Percentiles rank a stretch among this genome's conserved stretches.
Conservation (phyloP, 768 basidiomycete genomes). For the Boletus sensibilis region DNA sequence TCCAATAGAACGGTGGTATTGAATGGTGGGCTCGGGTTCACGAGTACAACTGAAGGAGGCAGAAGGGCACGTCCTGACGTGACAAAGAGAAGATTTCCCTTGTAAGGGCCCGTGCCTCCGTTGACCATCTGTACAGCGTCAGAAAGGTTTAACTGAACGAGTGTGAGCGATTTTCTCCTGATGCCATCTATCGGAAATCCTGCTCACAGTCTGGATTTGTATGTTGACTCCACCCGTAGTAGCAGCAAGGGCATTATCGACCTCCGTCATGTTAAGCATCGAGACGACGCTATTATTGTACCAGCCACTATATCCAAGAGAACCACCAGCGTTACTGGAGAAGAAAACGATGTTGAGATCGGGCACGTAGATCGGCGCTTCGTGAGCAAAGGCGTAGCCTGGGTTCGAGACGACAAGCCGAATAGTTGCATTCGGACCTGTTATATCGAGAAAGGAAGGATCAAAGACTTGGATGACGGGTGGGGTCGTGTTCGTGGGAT, state of each 20-base stretch:
- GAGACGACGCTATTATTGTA: constrained; percentile 62
- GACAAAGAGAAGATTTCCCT: constrained; percentile 49
- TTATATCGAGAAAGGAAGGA: constrained; percentile 44
- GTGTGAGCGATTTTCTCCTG: not conserved
- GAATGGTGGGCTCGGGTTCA: constrained; percentile 62
- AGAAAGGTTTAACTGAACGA: constrained; percentile 52
- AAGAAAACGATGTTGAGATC: constrained; percentile 71
- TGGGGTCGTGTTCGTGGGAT: constrained; percentile 57
- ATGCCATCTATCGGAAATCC: not conserved
- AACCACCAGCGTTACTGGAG: constrained; percentile 66
- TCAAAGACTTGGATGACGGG: constrained; percentile 62
- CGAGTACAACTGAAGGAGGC: constrained; percentile 61
- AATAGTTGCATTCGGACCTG: no score
- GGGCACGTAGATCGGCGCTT: constrained; percentile 68
- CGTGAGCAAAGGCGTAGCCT: constrained; percentile 72
- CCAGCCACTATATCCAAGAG: constrained; percentile 61
- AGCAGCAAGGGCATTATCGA: constrained; percentile 43
- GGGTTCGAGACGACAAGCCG: constrained; percentile 55
- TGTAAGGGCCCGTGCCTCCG: constrained; percentile 42
- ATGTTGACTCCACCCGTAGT: constrained; percentile 44
- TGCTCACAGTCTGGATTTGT: constrained; percentile 41
- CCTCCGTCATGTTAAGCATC: constrained; percentile 58
- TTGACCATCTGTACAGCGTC: constrained; percentile 68
- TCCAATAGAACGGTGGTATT: constrained; percentile 70
- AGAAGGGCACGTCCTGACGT: constrained; percentile 63